Conservation (phyloP, 768 basidiomycete genomes). For the Podaxis sp. region DNA sequence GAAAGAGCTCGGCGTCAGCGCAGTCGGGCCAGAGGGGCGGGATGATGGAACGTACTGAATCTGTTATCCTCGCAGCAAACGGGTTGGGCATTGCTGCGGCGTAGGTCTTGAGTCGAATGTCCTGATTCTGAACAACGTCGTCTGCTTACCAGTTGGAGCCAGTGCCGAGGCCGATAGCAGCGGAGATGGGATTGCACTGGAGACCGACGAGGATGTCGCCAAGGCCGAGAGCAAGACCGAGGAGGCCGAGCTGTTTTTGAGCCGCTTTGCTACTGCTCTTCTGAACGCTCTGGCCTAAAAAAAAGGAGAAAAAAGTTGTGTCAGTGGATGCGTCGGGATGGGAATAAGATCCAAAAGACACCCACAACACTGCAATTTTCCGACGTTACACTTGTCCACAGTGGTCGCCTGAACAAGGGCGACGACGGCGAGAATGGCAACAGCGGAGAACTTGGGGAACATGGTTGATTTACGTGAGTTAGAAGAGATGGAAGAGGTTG, state of each 20-base stretch:
- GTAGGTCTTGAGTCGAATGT: not conserved
- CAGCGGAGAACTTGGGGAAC: conserved; percentile 7
- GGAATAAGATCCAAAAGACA: not conserved
- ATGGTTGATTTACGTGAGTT: not conserved
- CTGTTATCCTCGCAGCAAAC: conserved; percentile 26
- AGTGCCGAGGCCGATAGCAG: conserved; percentile 18
- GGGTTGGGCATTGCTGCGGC: conserved; percentile 15
- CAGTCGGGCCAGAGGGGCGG: not conserved
- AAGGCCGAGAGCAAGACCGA: conserved; percentile 14
- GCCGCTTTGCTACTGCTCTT: not conserved
- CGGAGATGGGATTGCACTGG: conserved; percentile 24
- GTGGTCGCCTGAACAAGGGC: not conserved
- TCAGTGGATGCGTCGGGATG: not conserved
- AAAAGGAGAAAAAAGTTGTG: not conserved
- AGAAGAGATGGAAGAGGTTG: not conserved
- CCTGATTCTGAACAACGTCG: not conserved
- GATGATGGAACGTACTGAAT: conserved; percentile 23
- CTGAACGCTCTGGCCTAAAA: not conserved
- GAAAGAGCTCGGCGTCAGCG: not conserved
- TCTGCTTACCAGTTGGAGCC: conserved; percentile 18
- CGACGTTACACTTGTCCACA: conserved; percentile 3
- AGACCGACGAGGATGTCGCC: conserved; percentile 20
- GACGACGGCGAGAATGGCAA: not conserved
- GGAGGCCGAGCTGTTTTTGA: not conserved
- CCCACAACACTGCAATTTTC: conserved; percentile 9